A percentile compares a stretch with the other conserved stretches of the same genome.
Conservation (phyloP, 352 stramenopile species). For the Phytopythium ostracodes region DNA sequence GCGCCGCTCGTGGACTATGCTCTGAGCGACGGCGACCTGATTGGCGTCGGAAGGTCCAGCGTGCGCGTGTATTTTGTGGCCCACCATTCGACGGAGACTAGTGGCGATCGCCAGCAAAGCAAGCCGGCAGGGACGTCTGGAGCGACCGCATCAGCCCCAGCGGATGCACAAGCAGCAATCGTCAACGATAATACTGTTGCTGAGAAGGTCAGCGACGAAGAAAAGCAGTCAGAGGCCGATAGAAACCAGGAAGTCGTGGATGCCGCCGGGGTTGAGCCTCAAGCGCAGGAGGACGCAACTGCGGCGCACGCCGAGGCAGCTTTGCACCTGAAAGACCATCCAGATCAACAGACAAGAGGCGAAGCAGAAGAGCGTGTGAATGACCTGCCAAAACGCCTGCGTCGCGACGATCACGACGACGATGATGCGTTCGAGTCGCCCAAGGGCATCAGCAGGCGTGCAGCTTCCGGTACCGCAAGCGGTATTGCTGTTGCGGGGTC, state of each 20-base stretch:
- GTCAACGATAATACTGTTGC: background rate
- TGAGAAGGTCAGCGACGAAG: background rate
- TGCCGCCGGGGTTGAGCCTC: background rate
- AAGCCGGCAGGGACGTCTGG: background rate
- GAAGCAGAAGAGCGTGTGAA: background rate
- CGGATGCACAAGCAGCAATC: background rate
- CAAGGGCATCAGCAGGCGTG: conserved; percentile 1
- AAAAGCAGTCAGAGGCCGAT: background rate
- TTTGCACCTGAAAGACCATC: background rate
- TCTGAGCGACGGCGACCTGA: conserved; percentile 33
- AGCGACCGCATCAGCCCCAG: background rate
- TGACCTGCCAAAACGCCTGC: background rate
- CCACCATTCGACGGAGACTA: conserved; percentile 7
- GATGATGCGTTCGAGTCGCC: conserved; percentile 3
- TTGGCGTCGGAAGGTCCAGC: conserved; percentile 36
- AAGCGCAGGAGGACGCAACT: background rate
- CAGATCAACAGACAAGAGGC: background rate
- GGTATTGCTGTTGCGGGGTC: conserved; percentile 4
- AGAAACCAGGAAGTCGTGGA: background rate
- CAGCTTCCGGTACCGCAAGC: background rate
- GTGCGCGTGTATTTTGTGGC: conserved; percentile 27
- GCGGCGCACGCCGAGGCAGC: background rate
- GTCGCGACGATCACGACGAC: background rate
- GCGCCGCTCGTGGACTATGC: conserved; percentile 17
- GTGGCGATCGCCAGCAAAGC: too few relatives aligned